phyloP scores from a whole-genome alignment of 2,329 filamentous ascomycete species.

The Fusarium pininemorale region DNA sequence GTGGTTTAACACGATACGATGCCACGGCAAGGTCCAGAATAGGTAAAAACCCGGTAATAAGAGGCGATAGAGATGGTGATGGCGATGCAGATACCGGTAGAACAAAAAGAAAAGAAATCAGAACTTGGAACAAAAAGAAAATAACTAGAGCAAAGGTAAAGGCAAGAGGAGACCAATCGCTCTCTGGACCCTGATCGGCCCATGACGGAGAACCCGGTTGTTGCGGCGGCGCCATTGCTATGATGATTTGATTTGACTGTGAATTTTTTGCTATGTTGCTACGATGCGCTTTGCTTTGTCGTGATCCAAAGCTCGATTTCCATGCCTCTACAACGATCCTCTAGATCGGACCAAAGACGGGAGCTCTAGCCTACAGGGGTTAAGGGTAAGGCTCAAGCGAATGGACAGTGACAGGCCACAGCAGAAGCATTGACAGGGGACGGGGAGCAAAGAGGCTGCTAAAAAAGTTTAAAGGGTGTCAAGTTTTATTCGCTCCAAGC shows the following conservation, averaged over 20 bases:
- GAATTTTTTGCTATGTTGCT: not conserved
- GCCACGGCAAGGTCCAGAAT: not conserved
- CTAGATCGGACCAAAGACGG: slow-evolving; percentile 42
- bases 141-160: not conserved
- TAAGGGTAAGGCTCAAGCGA: slow-evolving; percentile 8
- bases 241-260: slow-evolving; percentile 3
- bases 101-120: not conserved
- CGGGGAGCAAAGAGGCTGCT: not conserved
- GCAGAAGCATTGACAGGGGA: not conserved
- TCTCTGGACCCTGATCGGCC: slow-evolving; percentile 19
- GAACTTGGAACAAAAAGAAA: not conserved
- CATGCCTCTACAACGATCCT: slow-evolving; percentile 30
- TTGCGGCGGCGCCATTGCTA: not conserved
- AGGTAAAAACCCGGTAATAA: not conserved
- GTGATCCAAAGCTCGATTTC: slow-evolving; percentile 33
- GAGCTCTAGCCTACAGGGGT: slow-evolving; percentile 35
- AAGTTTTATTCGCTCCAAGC: not conserved
- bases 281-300: not conserved
- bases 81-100: not conserved
- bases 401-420: not conserved
- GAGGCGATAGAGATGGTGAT: not conserved
- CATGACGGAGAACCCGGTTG: slow-evolving; percentile 4
- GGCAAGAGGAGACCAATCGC: not conserved
- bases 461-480: not conserved
- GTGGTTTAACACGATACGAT: not conserved